Evolutionary conservation across 2,329 filamentous ascomycete genomes (phyloP), one percentile per base, ranked within the genome.

Genomic region (Helicocarpus griseus): DNA sequence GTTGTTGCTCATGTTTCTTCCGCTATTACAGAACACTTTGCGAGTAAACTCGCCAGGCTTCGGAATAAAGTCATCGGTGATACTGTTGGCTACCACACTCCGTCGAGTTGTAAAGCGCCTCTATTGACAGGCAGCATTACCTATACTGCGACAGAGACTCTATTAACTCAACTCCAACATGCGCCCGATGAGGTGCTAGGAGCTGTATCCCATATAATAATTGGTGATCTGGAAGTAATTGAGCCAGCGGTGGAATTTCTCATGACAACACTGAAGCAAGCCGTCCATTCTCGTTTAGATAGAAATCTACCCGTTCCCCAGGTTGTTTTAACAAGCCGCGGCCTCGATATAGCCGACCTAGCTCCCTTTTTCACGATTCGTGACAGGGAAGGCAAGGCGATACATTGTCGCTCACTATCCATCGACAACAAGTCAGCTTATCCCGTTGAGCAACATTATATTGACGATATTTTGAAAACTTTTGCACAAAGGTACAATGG

Each of bases 181-280:
- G 56, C 65, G 40, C 58, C 67, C 2, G 68, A 74, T 49, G 59
- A 61, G 1, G 56, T 69, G 17, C 56, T 77, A 26, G 66, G 72
- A 48, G 63, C 61, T 1, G 59, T 70, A 28, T 74, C 74, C 3
- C 74, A 78, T 56, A 61, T 78, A 17, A 58, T 78, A 38, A 69
- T 79, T 51, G 75, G 79, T 55, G 76, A 78, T 59, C 73, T 77
- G 17, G 73, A 77, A 54, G 73, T 76, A 54, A 67, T 73, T 50
- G 69, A 71, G 57, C 61, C 73, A 17, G 57, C 64, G 9, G 70
- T 73, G 28, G 74, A 77, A 51, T 69, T 76, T 53, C 60, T 75
- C 24, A 64, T 77, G 58, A 66, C 74, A 31, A 57, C 72, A 11
- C 56, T 77, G 47, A 77, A 73, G 57, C 67, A 67, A 40, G 63